These are phyloP conservation scores for Ceratocystis albifundus DNA, from an alignment of 2,329 filamentous ascomycete species.

Conservation along the genomic window DNA sequence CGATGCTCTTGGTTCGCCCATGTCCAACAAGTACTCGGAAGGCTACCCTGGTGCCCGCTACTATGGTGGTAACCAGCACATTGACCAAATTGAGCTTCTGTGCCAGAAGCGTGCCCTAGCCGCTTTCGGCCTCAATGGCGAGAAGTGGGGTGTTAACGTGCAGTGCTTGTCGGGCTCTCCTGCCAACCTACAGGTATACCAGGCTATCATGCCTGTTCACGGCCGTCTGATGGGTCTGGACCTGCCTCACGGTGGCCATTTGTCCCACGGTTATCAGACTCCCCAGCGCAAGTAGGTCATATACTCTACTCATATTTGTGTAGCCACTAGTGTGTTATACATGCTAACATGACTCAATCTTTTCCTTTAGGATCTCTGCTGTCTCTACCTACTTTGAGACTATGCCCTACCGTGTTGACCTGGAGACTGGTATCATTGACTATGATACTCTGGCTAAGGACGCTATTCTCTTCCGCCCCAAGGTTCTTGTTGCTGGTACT, in stretches of 20 bases:
- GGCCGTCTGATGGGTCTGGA: slow-evolving; percentile 95
- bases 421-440: slow-evolving; percentile 89
- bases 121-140: slow-evolving; percentile 74
- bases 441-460: slow-evolving; percentile 88
- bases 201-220: slow-evolving; percentile 90
- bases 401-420: slow-evolving; percentile 84
- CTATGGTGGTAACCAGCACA: slow-evolving; percentile 98
- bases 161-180: slow-evolving; percentile 87
- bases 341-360: not conserved
- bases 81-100: slow-evolving; percentile 87
- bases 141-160: slow-evolving; percentile 97
- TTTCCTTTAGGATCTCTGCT: slow-evolving; percentile 61
- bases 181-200: slow-evolving; percentile 96
- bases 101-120: slow-evolving; percentile 90
- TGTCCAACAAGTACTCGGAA: slow-evolving; percentile 99
- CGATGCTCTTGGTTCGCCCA: slow-evolving; percentile 86
- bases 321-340: not conserved
- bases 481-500: slow-evolving; percentile 90
- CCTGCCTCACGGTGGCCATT: slow-evolving; percentile 84
- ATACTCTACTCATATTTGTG: too few species aligned
- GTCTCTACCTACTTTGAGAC: slow-evolving; percentile 99
- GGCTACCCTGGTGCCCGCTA: slow-evolving; percentile 96
- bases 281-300: slow-evolving; percentile 68
- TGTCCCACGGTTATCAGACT: slow-evolving; percentile 96
- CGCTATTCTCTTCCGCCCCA: slow-evolving; percentile 83